These are phyloP conservation scores for Flammula alnicola DNA, from an alignment of 1,284 basidiomycete genomes.

Conservation along the genomic window DNA sequence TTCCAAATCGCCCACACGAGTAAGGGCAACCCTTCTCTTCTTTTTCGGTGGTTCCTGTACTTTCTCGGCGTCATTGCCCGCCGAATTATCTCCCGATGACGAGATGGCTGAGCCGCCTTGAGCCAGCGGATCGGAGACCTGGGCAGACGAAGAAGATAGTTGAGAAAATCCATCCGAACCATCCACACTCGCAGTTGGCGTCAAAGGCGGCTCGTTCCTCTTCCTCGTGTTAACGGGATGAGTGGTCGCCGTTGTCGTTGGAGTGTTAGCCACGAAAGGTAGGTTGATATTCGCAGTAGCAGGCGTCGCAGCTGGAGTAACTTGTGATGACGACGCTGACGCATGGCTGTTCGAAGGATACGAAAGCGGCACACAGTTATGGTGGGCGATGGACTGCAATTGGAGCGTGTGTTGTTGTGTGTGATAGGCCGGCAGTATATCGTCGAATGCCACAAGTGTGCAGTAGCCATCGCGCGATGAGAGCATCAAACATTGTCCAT, in stretches of 20 bases:
- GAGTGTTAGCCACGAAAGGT: slow-evolving; percentile 26
- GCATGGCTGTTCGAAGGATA: slow-evolving; percentile 38
- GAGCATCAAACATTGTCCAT: slow-evolving; percentile 92
- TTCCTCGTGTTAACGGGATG: slow-evolving; percentile 48
- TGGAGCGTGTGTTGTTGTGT: slow-evolving; percentile 89
- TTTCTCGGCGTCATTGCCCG: slow-evolving; percentile 26
- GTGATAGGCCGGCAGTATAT: slow-evolving; percentile 85
- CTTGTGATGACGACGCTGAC: slow-evolving; percentile 34
- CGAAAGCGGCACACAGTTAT: slow-evolving; percentile 71
- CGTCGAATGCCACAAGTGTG: slow-evolving; percentile 90
- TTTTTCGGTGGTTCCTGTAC: slow-evolving; percentile 76
- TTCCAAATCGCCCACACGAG: slow-evolving; percentile 67
- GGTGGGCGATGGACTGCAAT: slow-evolving; percentile 84
- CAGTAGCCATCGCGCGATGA: slow-evolving; percentile 97
- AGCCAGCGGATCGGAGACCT: slow-evolving; percentile 8
- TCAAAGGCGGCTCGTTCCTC: slow-evolving; percentile 55
- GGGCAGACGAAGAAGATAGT: slow-evolving; percentile 15
- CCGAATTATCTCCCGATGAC: slow-evolving; percentile 22
- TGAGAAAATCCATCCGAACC: slow-evolving; percentile 35
- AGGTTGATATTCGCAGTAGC: slow-evolving; percentile 26
- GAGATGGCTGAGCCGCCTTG: neutral
- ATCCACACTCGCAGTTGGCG: slow-evolving; percentile 55
- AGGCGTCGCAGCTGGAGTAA: slow-evolving; percentile 46
- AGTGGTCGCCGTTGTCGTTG: slow-evolving; percentile 13
- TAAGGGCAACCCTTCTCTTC: slow-evolving; percentile 85